Percentiles rank a stretch among this genome's conserved stretches.
These are phyloP conservation scores for Stereocaulon alpinum DNA, from an alignment of 495 filamentous ascomycete genomes.

Conservation along the genomic window DNA sequence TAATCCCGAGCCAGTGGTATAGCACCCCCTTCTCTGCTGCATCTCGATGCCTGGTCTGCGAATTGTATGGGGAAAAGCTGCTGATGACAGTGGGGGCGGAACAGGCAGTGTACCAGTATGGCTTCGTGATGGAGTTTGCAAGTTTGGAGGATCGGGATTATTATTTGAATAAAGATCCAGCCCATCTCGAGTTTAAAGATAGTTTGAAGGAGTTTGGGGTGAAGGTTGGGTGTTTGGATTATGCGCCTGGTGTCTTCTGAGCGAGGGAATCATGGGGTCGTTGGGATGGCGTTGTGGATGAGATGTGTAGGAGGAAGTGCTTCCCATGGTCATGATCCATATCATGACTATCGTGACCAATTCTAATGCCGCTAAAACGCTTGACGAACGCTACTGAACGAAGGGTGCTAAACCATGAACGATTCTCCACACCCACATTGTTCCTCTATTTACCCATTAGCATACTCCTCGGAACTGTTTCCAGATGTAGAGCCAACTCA, in stretches of 20 bases:
- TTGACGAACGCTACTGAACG: neutral
- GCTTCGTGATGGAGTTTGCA: conserved; percentile 53
- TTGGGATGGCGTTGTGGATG: neutral
- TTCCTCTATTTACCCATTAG: conserved; percentile 60
- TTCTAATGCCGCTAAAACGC: conserved; percentile 16
- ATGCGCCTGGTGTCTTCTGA: conserved; percentile 30
- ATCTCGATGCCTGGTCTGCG: too few relatives aligned
- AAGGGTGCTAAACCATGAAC: conserved; percentile 64
- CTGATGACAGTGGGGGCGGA: neutral
- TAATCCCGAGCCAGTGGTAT: conserved; percentile 44
- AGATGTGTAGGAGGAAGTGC: neutral
- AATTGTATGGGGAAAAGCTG: neutral
- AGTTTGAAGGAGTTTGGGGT: conserved; percentile 24
- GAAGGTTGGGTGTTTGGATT: conserved; percentile 34
- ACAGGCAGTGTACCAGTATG: conserved; percentile 48
- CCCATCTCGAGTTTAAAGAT: conserved; percentile 38
- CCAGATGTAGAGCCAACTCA: conserved; percentile 41
- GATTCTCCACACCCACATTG: conserved; percentile 96
- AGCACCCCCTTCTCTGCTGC: conserved; percentile 27
- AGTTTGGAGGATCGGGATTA: conserved; percentile 46
- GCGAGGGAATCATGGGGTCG: neutral
- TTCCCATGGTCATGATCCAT: neutral
- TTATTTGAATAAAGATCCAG: conserved; percentile 41
- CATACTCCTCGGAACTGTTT: too few relatives aligned
- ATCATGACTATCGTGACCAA: neutral